A percentile compares a stretch with the other conserved stretches of the same genome.
Evolutionary conservation across 768 basidiomycete species (phyloP).

Genomic region (Grammothele lineata): DNA sequence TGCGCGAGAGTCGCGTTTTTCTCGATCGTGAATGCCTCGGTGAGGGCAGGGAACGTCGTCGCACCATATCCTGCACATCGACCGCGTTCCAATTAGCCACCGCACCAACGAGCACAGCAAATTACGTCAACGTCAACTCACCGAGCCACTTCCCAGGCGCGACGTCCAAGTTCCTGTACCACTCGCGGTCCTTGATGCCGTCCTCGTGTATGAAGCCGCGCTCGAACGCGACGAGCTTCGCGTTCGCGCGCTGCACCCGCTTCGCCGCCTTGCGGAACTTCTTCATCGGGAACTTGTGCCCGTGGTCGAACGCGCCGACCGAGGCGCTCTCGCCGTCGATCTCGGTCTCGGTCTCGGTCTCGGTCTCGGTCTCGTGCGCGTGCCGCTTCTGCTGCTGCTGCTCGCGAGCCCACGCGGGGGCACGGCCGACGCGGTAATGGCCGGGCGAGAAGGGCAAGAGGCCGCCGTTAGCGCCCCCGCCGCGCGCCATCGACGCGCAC

Average conservation of each 20-base stretch:
- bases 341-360: not conserved
- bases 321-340: not conserved
- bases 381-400: slow-evolving; percentile 11
- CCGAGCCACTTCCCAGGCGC: slow-evolving; percentile 86
- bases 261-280: slow-evolving; percentile 54
- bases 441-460: not conserved
- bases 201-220: slow-evolving; percentile 74
- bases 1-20: slow-evolving; percentile 56
- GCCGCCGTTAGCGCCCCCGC: slow-evolving; percentile 18
- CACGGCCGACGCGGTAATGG: not conserved
- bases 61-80: slow-evolving; percentile 67
- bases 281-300: slow-evolving; percentile 16
- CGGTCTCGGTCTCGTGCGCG: slow-evolving; percentile 19
- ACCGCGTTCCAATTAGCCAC: not conserved
- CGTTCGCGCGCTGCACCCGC: slow-evolving; percentile 55
- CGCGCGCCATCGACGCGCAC: slow-evolving; percentile 25
- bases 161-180: slow-evolving; percentile 83
- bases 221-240: slow-evolving; percentile 69
- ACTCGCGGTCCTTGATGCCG: slow-evolving; percentile 76
- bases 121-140: slow-evolving; percentile 27
- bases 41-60: slow-evolving; percentile 77
- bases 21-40: slow-evolving; percentile 72
- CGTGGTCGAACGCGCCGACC: not conserved
- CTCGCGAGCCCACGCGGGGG: not conserved
- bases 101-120: not conserved